Base-by-base conservation (phyloP, 164 flowering plant species). In the Kingdonia uniflora region DNA sequence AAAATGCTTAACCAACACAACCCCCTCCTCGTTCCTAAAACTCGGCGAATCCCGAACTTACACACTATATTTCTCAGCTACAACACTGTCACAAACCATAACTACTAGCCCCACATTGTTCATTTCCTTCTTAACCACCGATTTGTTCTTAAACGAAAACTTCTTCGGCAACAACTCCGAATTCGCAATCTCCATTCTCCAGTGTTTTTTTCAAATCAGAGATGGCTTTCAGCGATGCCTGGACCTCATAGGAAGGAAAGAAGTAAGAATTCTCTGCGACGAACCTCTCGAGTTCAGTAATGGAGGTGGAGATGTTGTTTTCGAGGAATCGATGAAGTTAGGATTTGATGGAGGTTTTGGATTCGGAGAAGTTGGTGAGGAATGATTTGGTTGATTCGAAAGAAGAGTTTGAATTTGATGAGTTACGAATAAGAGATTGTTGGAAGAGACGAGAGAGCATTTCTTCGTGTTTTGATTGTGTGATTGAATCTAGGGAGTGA, bases 261-360 rank as follows among this genome's bases (percentile, higher is more conserved):
- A 66, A 76, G 73, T 82, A 88, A 7, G 99, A 88, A 54, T 66
- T 80, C 65, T 86, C 91, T 6, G 97, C 89, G 6, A 88, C 75
- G 19, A 82, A 82, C 64, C 74, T 79, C 61, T 88, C 95, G 25
- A 92, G 79, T 12, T 74, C 78, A 12, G 77, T 39, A 39, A 92
- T 74, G 42, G 26, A 29, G 4, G 21, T 26, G 60, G 17, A 57
- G 52, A 50, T 65, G n/a, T n/a, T n/a, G n/a, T n/a, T n/a, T n/a
- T n/a, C n/a, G n/a, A n/a, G n/a, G n/a, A 29, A 54, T 15, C 61
- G 66, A 50, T 78, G 62, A 53, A 85, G 58, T 12, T 59, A 58
- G 19, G 68, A 57, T 50, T 79, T 80, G 56, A 85, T 78, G 39
- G 74, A 61, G 42, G 42, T 57, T 49, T 75, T 85, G 48, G 73